phyloP scores from a whole-genome alignment of 805 yeast species.

The Kazachstania psychrophila region DNA sequence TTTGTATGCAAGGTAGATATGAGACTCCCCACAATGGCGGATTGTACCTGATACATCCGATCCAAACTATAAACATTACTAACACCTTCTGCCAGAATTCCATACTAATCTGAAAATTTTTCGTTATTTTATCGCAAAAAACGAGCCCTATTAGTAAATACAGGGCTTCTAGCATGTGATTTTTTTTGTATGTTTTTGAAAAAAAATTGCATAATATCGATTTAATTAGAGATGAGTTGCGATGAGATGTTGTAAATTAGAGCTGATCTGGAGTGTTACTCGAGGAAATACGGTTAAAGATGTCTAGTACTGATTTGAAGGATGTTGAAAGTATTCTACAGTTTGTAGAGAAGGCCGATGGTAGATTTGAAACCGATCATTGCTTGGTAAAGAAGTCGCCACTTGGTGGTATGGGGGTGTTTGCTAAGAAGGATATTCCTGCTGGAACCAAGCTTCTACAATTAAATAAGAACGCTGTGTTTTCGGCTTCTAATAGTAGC shows the following conservation, averaged over 20 bases:
- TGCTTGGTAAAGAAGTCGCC: conserved; percentile 39
- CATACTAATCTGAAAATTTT: too few species aligned
- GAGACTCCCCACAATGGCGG: too few species aligned
- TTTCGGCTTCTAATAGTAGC: conserved; percentile 49
- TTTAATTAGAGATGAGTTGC: background rate
- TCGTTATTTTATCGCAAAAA: too few species aligned
- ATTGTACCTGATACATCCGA: too few species aligned
- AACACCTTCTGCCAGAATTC: too few species aligned
- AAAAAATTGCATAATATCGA: too few species aligned
- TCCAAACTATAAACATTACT: too few species aligned
- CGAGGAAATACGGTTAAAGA: conserved; percentile 2
- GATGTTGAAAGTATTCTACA: conserved; percentile 28
- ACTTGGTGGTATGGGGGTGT: conserved; percentile 7
- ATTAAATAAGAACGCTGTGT: conserved; percentile 50
- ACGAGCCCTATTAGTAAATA: too few species aligned
- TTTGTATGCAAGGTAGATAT: too few species aligned
- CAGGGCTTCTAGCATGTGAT: too few species aligned
- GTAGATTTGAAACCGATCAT: conserved; percentile 43
- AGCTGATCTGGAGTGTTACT: background rate
- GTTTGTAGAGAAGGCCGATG: conserved; percentile 50
- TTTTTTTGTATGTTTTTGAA: too few species aligned
- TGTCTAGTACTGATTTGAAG: conserved; percentile 27
- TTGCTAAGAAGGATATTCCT: conserved; percentile 25
- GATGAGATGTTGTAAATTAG: background rate
- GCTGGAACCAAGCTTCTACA: conserved; percentile 39